Evolutionary conservation across 352 stramenopile genomes (phyloP).

Genomic region (Peronosclerospora sorghi): DNA sequence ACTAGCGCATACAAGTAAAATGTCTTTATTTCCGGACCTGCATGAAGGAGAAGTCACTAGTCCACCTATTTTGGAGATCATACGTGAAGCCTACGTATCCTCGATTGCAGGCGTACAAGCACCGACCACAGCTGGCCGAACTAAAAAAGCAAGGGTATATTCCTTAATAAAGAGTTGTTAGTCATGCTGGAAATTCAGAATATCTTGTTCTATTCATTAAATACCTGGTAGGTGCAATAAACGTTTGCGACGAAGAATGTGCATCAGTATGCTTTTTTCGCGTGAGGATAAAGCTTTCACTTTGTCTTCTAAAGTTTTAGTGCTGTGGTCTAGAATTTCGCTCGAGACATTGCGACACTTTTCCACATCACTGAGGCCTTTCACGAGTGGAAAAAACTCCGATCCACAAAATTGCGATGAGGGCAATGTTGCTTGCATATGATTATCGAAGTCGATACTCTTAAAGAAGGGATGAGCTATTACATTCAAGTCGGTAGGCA

Average conservation of each 20-base stretch:
- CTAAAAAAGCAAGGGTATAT: slow-evolving; percentile 70
- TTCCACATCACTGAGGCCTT: slow-evolving; percentile 30
- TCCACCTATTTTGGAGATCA: slow-evolving; percentile 70
- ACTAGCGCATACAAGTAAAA: neutral
- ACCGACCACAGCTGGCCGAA: slow-evolving; percentile 34
- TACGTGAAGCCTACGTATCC: slow-evolving; percentile 57
- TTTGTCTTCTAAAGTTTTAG: slow-evolving; percentile 28
- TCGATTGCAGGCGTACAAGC: slow-evolving; percentile 39
- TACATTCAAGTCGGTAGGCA: neutral
- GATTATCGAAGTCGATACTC: slow-evolving; percentile 49
- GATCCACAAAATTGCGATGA: slow-evolving; percentile 28
- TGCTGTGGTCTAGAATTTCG: slow-evolving; percentile 15
- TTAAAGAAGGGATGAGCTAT: slow-evolving; percentile 72
- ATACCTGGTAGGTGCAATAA: slow-evolving; percentile 52
- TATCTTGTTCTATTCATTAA: too few species aligned
- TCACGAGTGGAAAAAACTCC: slow-evolving; percentile 34
- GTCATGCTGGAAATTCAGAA: neutral
- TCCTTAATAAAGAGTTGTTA: slow-evolving; percentile 17
- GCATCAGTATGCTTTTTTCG: slow-evolving; percentile 50
- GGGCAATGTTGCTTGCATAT: slow-evolving; percentile 35
- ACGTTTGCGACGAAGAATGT: slow-evolving; percentile 66
- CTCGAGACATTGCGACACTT: slow-evolving; percentile 15
- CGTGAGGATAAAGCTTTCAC: slow-evolving; percentile 22
- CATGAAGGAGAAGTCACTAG: slow-evolving; percentile 52
- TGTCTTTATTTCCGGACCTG: slow-evolving; percentile 21